These are phyloP conservation scores for Plasmodium yoelii DNA, from an alignment of 169 alveolate species.

Conservation along the genomic window DNA sequence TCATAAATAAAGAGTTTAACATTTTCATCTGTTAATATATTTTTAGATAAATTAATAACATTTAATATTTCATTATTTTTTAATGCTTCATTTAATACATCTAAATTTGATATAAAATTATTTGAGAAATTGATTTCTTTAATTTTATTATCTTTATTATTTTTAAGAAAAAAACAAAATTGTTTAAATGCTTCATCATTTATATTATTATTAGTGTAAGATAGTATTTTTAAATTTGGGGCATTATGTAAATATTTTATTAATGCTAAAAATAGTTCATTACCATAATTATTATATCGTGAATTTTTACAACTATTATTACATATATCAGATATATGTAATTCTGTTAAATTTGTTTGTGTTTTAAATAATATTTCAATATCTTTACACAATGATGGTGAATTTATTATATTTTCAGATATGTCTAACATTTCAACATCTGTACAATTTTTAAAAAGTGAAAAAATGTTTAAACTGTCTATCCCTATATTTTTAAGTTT, in stretches of 20 bases:
- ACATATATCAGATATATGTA: conserved; percentile 13
- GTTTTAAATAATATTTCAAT: conserved; percentile 19
- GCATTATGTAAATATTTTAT: conserved; percentile 2
- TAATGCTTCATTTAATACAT: conserved; percentile 26
- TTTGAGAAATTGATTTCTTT: conserved; percentile 40
- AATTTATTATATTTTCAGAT: conserved; percentile 24
- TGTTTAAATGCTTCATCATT: conserved; percentile 17
- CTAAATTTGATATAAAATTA: conserved; percentile 20
- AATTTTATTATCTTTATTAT: conserved; percentile 18
- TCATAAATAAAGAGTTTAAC: conserved; percentile 19
- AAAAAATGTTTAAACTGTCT: not conserved
- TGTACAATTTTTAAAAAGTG: conserved; percentile 14
- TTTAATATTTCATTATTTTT: conserved; percentile 29
- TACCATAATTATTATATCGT: not conserved
- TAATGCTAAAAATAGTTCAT: conserved; percentile 1
- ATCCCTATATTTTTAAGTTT: conserved; percentile 12
- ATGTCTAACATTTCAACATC: conserved; percentile 28
- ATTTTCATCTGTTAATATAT: conserved; percentile 25
- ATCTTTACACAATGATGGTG: conserved; percentile 6
- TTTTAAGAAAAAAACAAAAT: conserved; percentile 29
- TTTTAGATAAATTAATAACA: conserved; percentile 36
- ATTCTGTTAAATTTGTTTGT: conserved; percentile 28
- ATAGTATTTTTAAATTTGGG: conserved; percentile 15
- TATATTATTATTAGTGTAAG: conserved; percentile 36
- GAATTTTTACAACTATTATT: not conserved